phyloP scores from a whole-genome alignment of 306 rosid species.

The Echinosophora koreensis region DNA sequence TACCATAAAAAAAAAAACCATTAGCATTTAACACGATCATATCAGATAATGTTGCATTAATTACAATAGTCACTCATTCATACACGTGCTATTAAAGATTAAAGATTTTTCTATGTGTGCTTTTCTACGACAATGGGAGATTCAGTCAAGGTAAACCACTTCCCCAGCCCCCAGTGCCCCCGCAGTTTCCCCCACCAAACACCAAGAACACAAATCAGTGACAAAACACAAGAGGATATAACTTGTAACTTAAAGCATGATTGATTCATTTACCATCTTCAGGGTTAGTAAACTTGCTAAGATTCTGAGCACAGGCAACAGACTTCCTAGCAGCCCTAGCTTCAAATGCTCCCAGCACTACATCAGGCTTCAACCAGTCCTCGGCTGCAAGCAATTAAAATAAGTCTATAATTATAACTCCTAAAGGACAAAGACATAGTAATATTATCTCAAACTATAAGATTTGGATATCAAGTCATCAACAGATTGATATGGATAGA shows the following conservation, averaged over 20 bases:
- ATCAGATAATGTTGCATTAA: conserved; percentile 21
- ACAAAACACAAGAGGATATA: conserved; percentile 18
- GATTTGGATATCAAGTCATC: conserved; percentile 28
- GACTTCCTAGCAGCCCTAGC: conserved; percentile 82
- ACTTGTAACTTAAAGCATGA: conserved; percentile 27
- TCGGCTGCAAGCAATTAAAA: conserved; percentile 67
- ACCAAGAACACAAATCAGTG: conserved; percentile 37
- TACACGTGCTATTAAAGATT: neutral
- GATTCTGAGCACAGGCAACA: conserved; percentile 77
- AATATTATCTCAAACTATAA: conserved; percentile 26
- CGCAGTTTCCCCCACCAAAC: neutral
- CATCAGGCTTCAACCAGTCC: conserved; percentile 89
- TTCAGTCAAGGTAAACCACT: neutral
- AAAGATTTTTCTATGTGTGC: neutral
- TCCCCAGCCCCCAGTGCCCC: neutral
- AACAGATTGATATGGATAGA: conserved; percentile 33
- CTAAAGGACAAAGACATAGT: conserved; percentile 24
- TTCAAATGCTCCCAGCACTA: conserved; percentile 80
- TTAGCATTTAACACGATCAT: conserved; percentile 27
- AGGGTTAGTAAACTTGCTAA: conserved; percentile 72
- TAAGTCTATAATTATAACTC: conserved; percentile 19
- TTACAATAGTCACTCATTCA: neutral
- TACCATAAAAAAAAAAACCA: conserved; percentile 43
- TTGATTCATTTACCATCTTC: conserved; percentile 74
- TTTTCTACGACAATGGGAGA: neutral